A percentile compares a stretch with the other conserved stretches of the same genome.
These are phyloP conservation scores for Lachnellula occidentalis DNA, from an alignment of 2,329 filamentous ascomycete species.

Conservation along the genomic window DNA sequence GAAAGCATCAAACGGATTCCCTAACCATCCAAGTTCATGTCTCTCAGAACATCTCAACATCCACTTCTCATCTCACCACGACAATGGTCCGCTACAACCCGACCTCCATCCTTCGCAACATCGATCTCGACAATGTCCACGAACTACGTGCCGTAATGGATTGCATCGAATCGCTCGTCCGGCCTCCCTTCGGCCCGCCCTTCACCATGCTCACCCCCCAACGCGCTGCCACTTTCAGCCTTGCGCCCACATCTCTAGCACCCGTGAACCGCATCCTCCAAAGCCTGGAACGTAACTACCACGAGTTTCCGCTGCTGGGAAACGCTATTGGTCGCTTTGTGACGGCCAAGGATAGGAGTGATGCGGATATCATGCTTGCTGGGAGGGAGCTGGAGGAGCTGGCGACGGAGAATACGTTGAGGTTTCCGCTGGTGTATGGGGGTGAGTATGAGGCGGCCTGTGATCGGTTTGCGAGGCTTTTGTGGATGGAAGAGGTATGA, in stretches of 20 bases:
- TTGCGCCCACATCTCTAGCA: neutral
- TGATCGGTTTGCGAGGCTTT: neutral
- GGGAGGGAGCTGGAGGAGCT: conserved; percentile 4
- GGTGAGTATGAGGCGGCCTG: neutral
- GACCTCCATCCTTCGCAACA: neutral
- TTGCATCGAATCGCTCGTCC: neutral
- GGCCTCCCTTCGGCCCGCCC: neutral
- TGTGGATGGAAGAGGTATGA: neutral
- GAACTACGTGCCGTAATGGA: neutral
- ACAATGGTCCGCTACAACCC: neutral
- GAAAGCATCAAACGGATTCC: no score
- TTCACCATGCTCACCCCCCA: neutral
- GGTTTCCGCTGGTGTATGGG: neutral
- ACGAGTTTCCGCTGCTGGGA: neutral
- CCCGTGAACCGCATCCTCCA: neutral
- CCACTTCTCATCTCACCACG: neutral
- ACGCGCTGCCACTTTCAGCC: neutral
- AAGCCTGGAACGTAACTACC: neutral
- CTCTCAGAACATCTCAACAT: neutral
- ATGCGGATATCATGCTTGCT: neutral
- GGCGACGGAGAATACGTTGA: neutral
- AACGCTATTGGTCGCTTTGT: neutral
- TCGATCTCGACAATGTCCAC: neutral
- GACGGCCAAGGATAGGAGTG: neutral
- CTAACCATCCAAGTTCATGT: neutral